Conservation (phyloP, 2,329 filamentous ascomycete genomes). For the Talaromyces sp. region DNA sequence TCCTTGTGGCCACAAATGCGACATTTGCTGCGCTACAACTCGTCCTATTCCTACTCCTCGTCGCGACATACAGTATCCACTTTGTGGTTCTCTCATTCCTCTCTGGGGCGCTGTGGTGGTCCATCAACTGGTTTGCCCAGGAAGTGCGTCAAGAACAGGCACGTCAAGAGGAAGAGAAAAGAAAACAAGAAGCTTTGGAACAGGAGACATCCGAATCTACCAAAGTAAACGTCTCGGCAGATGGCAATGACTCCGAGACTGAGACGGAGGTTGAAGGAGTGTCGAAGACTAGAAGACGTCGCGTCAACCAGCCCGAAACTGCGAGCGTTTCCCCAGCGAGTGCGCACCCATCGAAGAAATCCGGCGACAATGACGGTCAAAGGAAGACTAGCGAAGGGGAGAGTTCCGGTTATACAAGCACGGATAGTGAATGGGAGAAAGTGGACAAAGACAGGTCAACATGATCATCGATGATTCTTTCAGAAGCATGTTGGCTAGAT, state of each 20-base stretch:
- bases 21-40: constrained; percentile 81
- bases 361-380: constrained; percentile 36
- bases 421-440: constrained; percentile 97
- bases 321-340: constrained; percentile 18
- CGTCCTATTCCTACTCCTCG: constrained; percentile 67
- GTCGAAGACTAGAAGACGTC: constrained; percentile 12
- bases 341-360: constrained; percentile 42
- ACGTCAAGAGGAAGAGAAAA: constrained; percentile 35
- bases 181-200: constrained; percentile 15
- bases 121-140: constrained; percentile 92
- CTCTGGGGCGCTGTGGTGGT: constrained; percentile 78
- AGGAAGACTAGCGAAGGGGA: constrained; percentile 44
- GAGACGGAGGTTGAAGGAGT: constrained; percentile 25
- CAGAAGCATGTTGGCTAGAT: neutral
- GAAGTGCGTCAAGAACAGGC: constrained; percentile 55
- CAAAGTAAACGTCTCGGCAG: constrained; percentile 27
- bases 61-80: constrained; percentile 82
- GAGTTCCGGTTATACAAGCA: constrained; percentile 60
- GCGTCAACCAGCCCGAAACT: constrained; percentile 5
- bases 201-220: constrained; percentile 22
- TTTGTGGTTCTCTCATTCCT: constrained; percentile 77
- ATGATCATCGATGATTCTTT: neutral
- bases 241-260: constrained; percentile 40
- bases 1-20: constrained; percentile 83
- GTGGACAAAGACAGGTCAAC: constrained; percentile 50